Base-by-base conservation (phyloP, 2,329 filamentous ascomycete genomes). In the Fusarium chaquense region DNA sequence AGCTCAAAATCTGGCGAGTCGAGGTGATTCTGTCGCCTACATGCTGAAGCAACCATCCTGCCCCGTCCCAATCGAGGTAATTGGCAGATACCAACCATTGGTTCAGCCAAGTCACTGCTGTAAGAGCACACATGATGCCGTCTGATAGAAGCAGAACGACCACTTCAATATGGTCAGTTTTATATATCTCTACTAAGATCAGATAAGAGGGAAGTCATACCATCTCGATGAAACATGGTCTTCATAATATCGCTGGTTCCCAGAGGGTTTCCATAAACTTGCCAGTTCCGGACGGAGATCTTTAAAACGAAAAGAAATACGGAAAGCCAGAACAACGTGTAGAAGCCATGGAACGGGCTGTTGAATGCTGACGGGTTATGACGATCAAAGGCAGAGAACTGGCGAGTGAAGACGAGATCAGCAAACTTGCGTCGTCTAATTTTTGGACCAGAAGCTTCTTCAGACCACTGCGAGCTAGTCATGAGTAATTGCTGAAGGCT, bases 321-420 rank as follows among this genome's bases (percentile, higher is more conserved):
- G 11, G 85, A 85, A 47, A 93, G 85, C 91, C 92, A 94, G 77
- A 93, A 93, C 1, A 95, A 82, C 0, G 90, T 92, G 74, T 92
- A 94, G 81, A 94, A 94, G 32, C 92, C 92, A 76, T 91, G 88
- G 73, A 94, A 94, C 0, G 90, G 89, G 43, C 89, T 93, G 49
- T 90, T 88, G 5, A 86, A 85, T 3, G 87, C 86, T 2, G 81
- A 81, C 7, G 85, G 83, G 74, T 93, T 94, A 69, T 92, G 89
- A 13, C 90, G 85, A 77, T 94, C 92, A 76, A 94, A 94, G 0
- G 90, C 85, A 8, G 90, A 92, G 73, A 93, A 92, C 65, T 90
- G 89, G 26, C 87, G 84, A 0, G 90, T 93, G 75, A 94, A 94
- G 53, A 92, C 86, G 45, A 93, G 80, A 55, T 84, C 81, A 15